Evolutionary conservation across 2,329 filamentous ascomycete species (phyloP).

Genomic region (Calonectria fujianensis): DNA sequence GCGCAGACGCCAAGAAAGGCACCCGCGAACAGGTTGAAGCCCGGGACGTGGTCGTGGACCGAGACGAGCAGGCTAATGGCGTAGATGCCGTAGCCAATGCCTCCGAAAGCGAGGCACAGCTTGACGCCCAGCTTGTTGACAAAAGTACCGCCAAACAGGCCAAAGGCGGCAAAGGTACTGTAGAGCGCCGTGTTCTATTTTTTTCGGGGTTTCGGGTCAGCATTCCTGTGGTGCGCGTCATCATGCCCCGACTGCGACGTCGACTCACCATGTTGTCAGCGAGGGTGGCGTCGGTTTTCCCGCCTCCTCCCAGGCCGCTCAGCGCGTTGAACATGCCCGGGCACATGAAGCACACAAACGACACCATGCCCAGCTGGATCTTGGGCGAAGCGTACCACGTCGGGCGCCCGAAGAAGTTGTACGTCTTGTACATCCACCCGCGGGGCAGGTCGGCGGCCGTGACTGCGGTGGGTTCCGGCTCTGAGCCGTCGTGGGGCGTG

Average conservation of each 20-base stretch:
- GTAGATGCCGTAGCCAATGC: slow-evolving; percentile 73
- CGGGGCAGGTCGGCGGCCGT: slow-evolving; percentile 41
- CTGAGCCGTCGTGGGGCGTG: slow-evolving; percentile 1
- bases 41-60: slow-evolving; percentile 72
- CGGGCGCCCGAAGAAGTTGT: slow-evolving; percentile 44
- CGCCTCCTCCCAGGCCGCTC: slow-evolving; percentile 78
- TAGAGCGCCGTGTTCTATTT: slow-evolving; percentile 78
- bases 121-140: slow-evolving; percentile 67
- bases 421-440: slow-evolving; percentile 51
- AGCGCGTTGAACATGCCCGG: slow-evolving; percentile 84
- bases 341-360: slow-evolving; percentile 74
- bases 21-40: slow-evolving; percentile 79
- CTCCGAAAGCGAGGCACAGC: slow-evolving; percentile 60
- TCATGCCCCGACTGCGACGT: neutral
- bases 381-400: slow-evolving; percentile 83
- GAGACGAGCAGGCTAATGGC: slow-evolving; percentile 81
- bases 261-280: slow-evolving; percentile 62
- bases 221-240: neutral
- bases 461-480: slow-evolving; percentile 22
- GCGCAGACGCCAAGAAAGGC: slow-evolving; percentile 87
- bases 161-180: slow-evolving; percentile 79
- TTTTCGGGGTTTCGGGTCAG: slow-evolving; percentile 1
- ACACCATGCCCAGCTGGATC: slow-evolving; percentile 81
- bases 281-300: slow-evolving; percentile 66
- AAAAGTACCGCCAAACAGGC: slow-evolving; percentile 82